Base-by-base conservation (phyloP, 2,329 filamentous ascomycete species). In the Diaporthe amygdali region DNA sequence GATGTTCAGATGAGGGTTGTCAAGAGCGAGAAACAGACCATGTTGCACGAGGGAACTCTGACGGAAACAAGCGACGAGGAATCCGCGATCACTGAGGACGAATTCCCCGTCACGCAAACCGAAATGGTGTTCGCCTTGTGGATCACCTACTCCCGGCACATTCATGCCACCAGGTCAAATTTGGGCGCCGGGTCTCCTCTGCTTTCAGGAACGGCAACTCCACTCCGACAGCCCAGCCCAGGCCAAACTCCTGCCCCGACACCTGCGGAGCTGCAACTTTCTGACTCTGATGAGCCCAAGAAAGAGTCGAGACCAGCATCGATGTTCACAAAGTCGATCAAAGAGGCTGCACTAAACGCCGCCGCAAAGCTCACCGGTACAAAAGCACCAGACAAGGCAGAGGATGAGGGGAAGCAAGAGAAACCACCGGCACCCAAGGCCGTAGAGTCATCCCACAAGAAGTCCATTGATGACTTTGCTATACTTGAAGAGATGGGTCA, bases 401-500 rank as follows among this genome's bases (percentile, higher is more conserved):
- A 56, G 69, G 66, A 73, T 15, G 77, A 80, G 27, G 54, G 22
- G 15, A 79, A 76, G 41, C 68, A 74, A 37, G 67, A 70, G 44
- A 71, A 49, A 22, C 51, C 68, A 37, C 27, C 68, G 1, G 41
- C 27, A 8, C 37, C 66, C n/a, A 81, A 83, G 34, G 51, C 78
- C 7, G 80, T 80, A 64, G 64, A 84, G 59, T 52, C 76, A 15
- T 73, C 79, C 32, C 79, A 85, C 75, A 98, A 97, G 83, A 96
- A 96, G 82, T 91, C 90, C 0, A 98, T 99, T 74, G 87, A 92
- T 67, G 95, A 98, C 79, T 99, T 97, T 80, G 88, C 92, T 51
- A 96, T 99, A 72, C 85, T 99, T 15, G 96, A 99, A 82, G 96
- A 99, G 72, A 98, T 99, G 96, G 96, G 96, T 5, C 95, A 98